Conservation (phyloP, 306 rosid species). For the Mucuna pruriens region DNA sequence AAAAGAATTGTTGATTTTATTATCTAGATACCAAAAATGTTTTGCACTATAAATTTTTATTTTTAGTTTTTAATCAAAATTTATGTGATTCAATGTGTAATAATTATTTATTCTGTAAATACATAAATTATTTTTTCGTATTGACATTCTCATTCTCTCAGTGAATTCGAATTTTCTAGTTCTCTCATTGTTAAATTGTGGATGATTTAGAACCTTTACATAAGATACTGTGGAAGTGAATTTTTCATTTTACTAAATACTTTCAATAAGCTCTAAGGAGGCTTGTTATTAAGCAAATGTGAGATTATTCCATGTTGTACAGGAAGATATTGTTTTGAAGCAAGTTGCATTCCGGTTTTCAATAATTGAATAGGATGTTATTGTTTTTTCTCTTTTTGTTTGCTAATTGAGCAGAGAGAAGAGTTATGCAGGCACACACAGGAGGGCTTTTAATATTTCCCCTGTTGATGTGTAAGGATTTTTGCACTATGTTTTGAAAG, state of each 20-base stretch:
- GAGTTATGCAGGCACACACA: constrained; percentile 34
- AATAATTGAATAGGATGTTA: constrained; percentile 39
- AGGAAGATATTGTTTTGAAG: constrained; percentile 28
- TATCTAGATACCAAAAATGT: no score
- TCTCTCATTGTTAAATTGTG: background rate
- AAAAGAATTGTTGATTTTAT: background rate
- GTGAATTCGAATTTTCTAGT: background rate
- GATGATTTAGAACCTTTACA: background rate
- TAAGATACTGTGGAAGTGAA: background rate
- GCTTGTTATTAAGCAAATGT: background rate
- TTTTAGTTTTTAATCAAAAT: no score
- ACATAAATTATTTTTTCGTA: background rate
- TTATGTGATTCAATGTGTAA: no score
- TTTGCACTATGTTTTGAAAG: constrained; percentile 21
- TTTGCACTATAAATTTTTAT: no score
- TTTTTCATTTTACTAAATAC: background rate
- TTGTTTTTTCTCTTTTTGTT: constrained; percentile 45
- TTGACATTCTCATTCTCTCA: background rate
- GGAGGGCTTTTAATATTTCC: background rate
- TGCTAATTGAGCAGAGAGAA: constrained; percentile 38
- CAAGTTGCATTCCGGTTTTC: constrained; percentile 29
- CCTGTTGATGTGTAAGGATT: constrained; percentile 8
- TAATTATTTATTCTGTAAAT: no score
- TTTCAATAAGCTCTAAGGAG: background rate
- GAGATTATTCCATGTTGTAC: background rate